Base-by-base conservation (phyloP, 2,329 filamentous ascomycete species). In the Aureobasidium vineae region DNA sequence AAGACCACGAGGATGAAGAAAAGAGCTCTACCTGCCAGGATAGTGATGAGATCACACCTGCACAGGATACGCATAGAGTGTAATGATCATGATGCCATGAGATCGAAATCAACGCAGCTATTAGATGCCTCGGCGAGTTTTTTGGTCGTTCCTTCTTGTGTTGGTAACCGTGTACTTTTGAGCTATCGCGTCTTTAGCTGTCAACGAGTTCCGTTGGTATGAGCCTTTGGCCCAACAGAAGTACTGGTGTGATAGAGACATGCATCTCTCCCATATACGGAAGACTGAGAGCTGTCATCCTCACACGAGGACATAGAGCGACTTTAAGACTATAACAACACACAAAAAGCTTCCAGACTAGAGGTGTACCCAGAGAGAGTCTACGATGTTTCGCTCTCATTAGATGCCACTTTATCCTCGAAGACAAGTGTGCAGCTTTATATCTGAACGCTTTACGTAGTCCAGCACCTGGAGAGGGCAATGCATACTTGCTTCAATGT, bases 221-320 rank as follows among this genome's bases (percentile, higher is more conserved):
- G 36, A 1, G 36, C 1, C 10, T 38, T 1, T 15, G 15, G 15
- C 36, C 2, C 65, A 72, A 33, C 59, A 66, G 13, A 69, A 68
- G 28, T 75, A 74, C 66, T 69, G 70, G 31, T 74, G 73, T 56
- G 73, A 74, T 56, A 73, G 74, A 2, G 73, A 75, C 49, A 69
- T 73, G 28, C 7, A 31, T 31, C 28, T 6, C 5, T 31, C 28
- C 5, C 28, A 4, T 6, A 31, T 4, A 6, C 28, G 7, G 5
- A 31, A 31, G 5, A 31, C 5, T 31, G 28, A 6, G 28, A 31
- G 28, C 28, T 31, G 5, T 6, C 28, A 6, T 31, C 28, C 28
- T 31, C 28, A 31, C 28, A 31, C 28, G 5, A 28, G 28, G 28
- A 28, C 3, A 3, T 3, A 3, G 28, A 28, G 5, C 28, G 28